phyloP scores from a whole-genome alignment of 441 rosid genomes.

The Euphorbia schlechtendalii region DNA sequence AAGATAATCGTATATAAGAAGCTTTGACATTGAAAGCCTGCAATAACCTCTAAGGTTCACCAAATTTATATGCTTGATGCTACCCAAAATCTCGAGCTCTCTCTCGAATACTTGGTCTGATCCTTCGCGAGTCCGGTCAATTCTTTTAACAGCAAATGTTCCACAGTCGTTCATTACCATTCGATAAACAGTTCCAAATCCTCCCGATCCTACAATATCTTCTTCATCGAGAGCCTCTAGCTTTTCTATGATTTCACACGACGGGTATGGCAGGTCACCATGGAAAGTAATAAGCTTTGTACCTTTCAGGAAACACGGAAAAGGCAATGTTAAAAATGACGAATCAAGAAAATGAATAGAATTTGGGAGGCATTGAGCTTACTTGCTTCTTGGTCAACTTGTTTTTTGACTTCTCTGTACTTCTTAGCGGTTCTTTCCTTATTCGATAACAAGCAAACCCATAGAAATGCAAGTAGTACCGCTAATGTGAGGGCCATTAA shows the following conservation, averaged over 20 bases:
- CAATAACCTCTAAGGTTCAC: slow-evolving; percentile 96
- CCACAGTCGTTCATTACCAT: slow-evolving; percentile 99
- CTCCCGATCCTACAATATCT: slow-evolving; percentile 92
- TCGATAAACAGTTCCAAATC: slow-evolving; percentile 87
- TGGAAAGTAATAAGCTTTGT: slow-evolving; percentile 88
- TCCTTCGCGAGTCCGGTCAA: slow-evolving; percentile 79
- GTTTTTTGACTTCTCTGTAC: slow-evolving; percentile 87
- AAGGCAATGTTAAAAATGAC: neutral
- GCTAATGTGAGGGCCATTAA: slow-evolving; percentile 61
- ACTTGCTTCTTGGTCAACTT: slow-evolving; percentile 61
- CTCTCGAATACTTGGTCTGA: slow-evolving; percentile 89
- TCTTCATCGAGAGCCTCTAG: slow-evolving; percentile 89
- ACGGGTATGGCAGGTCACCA: slow-evolving; percentile 86
- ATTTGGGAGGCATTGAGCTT: slow-evolving; percentile 21
- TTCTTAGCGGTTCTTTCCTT: slow-evolving; percentile 79
- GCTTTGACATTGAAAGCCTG: slow-evolving; percentile 75
- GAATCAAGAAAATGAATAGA: neutral
- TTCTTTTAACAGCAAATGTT: slow-evolving; percentile 89
- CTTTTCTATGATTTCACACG: slow-evolving; percentile 82
- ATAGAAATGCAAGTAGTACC: slow-evolving; percentile 61
- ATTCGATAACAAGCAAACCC: slow-evolving; percentile 75
- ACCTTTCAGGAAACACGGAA: slow-evolving; percentile 30
- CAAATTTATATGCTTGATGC: slow-evolving; percentile 88
- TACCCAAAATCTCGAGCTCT: slow-evolving; percentile 84
- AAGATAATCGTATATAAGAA: slow-evolving; percentile 84